Evolutionary conservation across 2,329 filamentous ascomycete genomes (phyloP).

Genomic region (Colletotrichum sp.): DNA sequence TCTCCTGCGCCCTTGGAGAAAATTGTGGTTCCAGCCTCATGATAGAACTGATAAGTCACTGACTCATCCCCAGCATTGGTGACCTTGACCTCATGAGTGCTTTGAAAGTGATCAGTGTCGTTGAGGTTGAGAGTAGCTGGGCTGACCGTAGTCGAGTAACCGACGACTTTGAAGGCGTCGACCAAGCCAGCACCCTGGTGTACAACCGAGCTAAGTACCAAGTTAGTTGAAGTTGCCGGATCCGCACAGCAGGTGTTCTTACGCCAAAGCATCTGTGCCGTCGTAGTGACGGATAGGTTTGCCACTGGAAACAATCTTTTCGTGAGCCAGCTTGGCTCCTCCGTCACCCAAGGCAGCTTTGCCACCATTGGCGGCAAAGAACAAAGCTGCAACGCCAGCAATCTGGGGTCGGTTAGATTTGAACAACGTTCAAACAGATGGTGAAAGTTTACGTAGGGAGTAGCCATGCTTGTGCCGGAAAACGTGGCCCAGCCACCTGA

Average conservation of each 20-base stretch:
- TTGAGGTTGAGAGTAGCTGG: slow-evolving; percentile 44
- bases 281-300: slow-evolving; percentile 3
- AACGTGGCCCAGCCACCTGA: slow-evolving; percentile 15
- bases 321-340: slow-evolving; percentile 25
- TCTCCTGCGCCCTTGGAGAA: not conserved
- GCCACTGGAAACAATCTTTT: slow-evolving; percentile 22
- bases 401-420: slow-evolving; percentile 20
- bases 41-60: slow-evolving; percentile 34
- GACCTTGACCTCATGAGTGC: slow-evolving; percentile 29
- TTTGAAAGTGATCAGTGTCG: slow-evolving; percentile 45
- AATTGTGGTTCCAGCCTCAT: not conserved
- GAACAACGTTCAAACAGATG: not conserved
- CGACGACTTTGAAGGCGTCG: slow-evolving; percentile 43
- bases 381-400: slow-evolving; percentile 45
- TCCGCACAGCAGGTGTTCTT: not conserved
- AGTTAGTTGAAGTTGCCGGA: not conserved
- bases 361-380: slow-evolving; percentile 31
- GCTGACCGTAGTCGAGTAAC: slow-evolving; percentile 40
- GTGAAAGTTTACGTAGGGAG: slow-evolving; percentile 33
- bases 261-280: slow-evolving; percentile 11
- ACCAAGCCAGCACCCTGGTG: slow-evolving; percentile 43
- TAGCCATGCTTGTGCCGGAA: slow-evolving; percentile 54
- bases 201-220: slow-evolving; percentile 21
- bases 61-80: slow-evolving; percentile 38
- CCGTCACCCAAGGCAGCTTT: slow-evolving; percentile 15